These are phyloP conservation scores for Brettanomyces bruxellensis DNA, from an alignment of 805 yeast genomes.

Conservation along the genomic window DNA sequence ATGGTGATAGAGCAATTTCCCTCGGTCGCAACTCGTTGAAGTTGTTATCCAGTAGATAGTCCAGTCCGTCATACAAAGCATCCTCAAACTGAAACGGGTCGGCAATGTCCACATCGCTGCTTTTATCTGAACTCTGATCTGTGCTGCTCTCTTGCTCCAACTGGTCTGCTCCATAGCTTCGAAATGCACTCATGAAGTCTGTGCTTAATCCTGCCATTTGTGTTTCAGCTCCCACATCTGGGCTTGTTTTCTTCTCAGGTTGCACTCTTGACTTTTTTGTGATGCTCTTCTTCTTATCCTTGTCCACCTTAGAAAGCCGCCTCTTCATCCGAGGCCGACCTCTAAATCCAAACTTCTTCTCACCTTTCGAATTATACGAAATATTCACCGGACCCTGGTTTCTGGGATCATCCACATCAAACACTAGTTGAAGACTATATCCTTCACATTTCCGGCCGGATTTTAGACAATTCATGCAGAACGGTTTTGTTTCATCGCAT, in stretches of 20 bases:
- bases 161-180: neutral
- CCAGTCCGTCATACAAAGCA: slow-evolving; percentile 24
- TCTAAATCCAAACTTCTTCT: slow-evolving; percentile 31
- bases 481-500: slow-evolving; percentile 48
- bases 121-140: neutral
- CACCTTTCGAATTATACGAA: slow-evolving; percentile 22
- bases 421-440: slow-evolving; percentile 37
- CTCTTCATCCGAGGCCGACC: slow-evolving; percentile 31
- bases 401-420: slow-evolving; percentile 41
- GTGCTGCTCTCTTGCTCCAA: neutral
- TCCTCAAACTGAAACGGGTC: slow-evolving; percentile 21
- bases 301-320: neutral
- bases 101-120: slow-evolving; percentile 10
- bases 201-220: neutral
- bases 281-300: neutral
- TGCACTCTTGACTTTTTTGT: neutral
- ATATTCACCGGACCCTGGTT: slow-evolving; percentile 11
- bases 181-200: neutral
- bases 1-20: no score
- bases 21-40: slow-evolving; percentile 1
- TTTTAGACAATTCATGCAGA: slow-evolving; percentile 37
- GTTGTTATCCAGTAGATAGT: slow-evolving; percentile 17
- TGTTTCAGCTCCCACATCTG: no score
- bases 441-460: slow-evolving; percentile 41
- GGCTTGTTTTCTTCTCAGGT: no score